Evolutionary conservation across 176 grass and related monocot species (phyloP).

Genomic region (Carex parvula): DNA sequence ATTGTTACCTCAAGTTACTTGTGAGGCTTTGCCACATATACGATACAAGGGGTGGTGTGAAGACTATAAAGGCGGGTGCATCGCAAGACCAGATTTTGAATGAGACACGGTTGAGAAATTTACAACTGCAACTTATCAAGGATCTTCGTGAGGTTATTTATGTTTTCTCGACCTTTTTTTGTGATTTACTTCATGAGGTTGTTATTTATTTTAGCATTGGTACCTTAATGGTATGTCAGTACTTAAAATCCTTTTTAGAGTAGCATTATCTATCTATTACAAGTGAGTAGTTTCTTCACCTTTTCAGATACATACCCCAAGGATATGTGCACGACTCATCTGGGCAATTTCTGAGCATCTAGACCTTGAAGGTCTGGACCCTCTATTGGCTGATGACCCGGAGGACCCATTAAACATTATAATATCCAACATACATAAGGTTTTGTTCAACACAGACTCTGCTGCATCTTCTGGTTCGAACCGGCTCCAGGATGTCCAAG

Average conservation of each 20-base stretch:
- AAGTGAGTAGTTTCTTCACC: neutral
- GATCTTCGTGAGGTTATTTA: constrained; percentile 84
- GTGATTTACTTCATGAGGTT: neutral
- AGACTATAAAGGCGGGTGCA: constrained; percentile 88
- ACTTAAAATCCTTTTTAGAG: neutral
- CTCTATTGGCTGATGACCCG: constrained; percentile 96
- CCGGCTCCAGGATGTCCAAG: constrained; percentile 88
- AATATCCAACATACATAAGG: constrained; percentile 95
- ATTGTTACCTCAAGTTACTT: constrained; percentile 95
- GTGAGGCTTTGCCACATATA: constrained; percentile 96
- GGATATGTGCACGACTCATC: constrained; percentile 76
- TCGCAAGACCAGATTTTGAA: constrained; percentile 98
- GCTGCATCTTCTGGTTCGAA: constrained; percentile 67
- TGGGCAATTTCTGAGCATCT: constrained; percentile 98
- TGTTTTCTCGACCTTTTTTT: constrained; percentile 4
- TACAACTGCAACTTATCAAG: constrained; percentile 90
- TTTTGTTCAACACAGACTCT: constrained; percentile 82
- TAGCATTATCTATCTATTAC: neutral
- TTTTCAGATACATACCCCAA: constrained; percentile 79
- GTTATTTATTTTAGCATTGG: neutral
- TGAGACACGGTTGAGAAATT: constrained; percentile 94
- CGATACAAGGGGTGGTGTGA: constrained; percentile 91
- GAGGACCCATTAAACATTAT: constrained; percentile 97
- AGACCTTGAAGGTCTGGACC: constrained; percentile 96
- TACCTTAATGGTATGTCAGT: neutral